Evolutionary conservation across 192 early-diverging fungal genomes (phyloP).

Genomic region (Podila epicladia): DNA sequence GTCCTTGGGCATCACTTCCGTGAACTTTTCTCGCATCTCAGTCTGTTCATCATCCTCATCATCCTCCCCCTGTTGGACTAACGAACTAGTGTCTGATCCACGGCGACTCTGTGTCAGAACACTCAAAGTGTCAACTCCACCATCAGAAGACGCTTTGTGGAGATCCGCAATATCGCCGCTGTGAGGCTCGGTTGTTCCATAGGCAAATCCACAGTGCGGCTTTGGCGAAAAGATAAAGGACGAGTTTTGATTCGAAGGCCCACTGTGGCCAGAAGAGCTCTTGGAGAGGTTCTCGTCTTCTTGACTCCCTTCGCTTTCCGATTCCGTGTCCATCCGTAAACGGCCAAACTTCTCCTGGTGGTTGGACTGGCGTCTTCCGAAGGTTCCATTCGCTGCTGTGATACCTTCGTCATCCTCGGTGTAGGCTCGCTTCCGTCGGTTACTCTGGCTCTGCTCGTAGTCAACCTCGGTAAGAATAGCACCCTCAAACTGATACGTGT

Average conservation of each 20-base stretch:
- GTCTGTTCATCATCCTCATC: constrained; percentile 17
- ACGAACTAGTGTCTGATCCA: background rate
- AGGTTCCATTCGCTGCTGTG: background rate
- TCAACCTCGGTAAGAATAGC: constrained; percentile 36
- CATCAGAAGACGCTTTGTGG: background rate
- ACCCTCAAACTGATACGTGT: constrained; percentile 62
- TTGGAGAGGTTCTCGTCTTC: background rate
- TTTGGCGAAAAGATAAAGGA: constrained; percentile 4
- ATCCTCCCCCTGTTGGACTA: background rate
- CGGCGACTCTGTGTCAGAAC: background rate
- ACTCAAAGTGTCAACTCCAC: background rate
- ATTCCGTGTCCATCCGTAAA: background rate
- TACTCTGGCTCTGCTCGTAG: constrained; percentile 19
- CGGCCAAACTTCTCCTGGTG: background rate
- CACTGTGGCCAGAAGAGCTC: background rate
- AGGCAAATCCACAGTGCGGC: constrained; percentile 14
- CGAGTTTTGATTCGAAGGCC: background rate
- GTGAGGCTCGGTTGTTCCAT: constrained; percentile 32
- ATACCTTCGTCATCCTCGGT: background rate
- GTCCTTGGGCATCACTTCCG: constrained; percentile 48
- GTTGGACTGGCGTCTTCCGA: background rate
- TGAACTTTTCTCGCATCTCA: constrained; percentile 32
- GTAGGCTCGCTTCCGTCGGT: constrained; percentile 1
- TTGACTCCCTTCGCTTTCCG: background rate
- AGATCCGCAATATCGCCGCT: constrained; percentile 31